Conservation (phyloP, 352 stramenopile species). For the Thraustochytrium sp. region DNA sequence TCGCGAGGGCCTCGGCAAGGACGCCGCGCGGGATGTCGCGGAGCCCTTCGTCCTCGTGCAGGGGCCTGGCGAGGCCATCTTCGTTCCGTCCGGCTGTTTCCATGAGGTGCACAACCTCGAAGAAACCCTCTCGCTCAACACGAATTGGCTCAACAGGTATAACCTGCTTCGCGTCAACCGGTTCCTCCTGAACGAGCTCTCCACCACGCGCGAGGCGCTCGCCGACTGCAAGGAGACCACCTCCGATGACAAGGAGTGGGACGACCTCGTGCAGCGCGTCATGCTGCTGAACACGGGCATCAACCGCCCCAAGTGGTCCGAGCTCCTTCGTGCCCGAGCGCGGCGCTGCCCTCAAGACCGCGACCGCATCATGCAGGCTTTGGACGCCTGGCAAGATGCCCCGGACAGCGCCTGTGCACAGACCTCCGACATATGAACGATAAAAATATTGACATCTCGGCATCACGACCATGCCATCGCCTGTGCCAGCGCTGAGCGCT, state of each 20-base stretch:
- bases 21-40: conserved; percentile 40
- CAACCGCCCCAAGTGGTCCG: neutral
- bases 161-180: neutral
- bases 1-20: neutral
- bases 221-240: neutral
- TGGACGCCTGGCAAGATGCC: neutral
- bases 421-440: too few relatives aligned
- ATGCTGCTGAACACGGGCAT: conserved; percentile 14
- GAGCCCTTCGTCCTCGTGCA: conserved; percentile 57
- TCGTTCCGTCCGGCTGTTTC: conserved; percentile 92
- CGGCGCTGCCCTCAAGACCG: neutral
- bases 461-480: too few relatives aligned
- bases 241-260: neutral
- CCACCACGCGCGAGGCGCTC: neutral
- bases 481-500: too few relatives aligned
- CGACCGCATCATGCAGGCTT: neutral
- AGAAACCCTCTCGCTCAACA: conserved; percentile 90
- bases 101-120: conserved; percentile 87
- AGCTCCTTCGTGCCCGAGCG: neutral
- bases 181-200: conserved; percentile 3
- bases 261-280: neutral
- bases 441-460: neutral
- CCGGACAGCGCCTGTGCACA: neutral
- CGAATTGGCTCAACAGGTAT: conserved; percentile 91
- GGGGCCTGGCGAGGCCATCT: conserved; percentile 72